Conservation (phyloP, 2,329 filamentous ascomycete genomes). For the Neonectria coccinea region DNA sequence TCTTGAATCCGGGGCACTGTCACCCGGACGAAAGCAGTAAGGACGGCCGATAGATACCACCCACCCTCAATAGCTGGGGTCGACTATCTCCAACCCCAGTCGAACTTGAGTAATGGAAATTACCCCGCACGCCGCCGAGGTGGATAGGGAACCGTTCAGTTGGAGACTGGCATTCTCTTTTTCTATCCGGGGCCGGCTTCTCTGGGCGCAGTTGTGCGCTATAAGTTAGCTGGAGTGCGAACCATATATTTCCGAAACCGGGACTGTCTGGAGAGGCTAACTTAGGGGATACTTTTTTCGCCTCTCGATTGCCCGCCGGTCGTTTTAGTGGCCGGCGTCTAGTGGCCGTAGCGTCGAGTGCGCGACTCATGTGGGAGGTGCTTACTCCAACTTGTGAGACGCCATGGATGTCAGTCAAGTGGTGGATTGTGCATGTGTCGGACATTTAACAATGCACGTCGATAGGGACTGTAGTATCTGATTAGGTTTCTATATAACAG, state of each 20-base stretch:
- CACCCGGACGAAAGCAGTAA: neutral
- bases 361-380: neutral
- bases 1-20: constrained; percentile 1
- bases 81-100: constrained; percentile 26
- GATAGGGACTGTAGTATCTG: neutral
- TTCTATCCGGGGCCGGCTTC: neutral
- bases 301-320: neutral
- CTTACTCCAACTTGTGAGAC: neutral
- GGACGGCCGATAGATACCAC: neutral
- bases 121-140: constrained; percentile 39
- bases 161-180: neutral
- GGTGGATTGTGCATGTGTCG: neutral
- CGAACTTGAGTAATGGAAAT: constrained; percentile 41
- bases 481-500: neutral
- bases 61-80: constrained; percentile 17
- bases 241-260: neutral
- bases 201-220: neutral
- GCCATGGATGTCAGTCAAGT: neutral
- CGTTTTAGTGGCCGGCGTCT: neutral
- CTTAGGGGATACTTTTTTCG: neutral
- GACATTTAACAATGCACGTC: neutral
- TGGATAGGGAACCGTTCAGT: neutral
- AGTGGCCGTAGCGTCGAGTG: neutral
- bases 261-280: neutral
- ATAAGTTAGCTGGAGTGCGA: neutral